A percentile compares a stretch with the other conserved stretches of the same genome.
Conservation (phyloP, 139 green algal genomes). For the Astrephomene gubernaculifera region DNA sequence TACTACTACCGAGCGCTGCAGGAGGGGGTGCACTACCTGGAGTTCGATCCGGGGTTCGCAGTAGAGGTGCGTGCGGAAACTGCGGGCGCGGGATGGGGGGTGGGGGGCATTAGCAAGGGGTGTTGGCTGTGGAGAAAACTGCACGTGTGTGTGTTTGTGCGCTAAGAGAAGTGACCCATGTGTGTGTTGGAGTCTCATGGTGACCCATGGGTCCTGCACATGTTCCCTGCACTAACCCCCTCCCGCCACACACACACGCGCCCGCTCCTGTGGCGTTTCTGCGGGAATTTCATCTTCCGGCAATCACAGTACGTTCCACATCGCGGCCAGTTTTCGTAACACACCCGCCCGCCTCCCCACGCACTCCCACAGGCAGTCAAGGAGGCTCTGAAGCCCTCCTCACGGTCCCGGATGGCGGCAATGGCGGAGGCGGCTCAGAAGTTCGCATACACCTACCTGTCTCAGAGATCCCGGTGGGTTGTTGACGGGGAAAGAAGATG, state of each 20-base stretch:
- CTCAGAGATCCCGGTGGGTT: constrained; percentile 5
- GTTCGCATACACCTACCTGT: constrained; percentile 37
- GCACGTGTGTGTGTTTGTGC: too few relatives aligned
- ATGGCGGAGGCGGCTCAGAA: constrained; percentile 8
- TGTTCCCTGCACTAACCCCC: neutral
- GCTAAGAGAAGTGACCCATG: neutral
- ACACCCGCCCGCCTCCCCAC: neutral
- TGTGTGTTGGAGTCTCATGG: neutral
- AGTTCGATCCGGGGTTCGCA: constrained; percentile 22
- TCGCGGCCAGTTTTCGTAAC: too few relatives aligned
- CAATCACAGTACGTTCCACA: too few relatives aligned
- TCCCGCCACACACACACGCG: neutral
- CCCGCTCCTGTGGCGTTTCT: neutral
- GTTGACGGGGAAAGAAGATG: neutral
- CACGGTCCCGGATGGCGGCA: neutral
- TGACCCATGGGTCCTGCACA: neutral
- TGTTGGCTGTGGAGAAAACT: too few relatives aligned
- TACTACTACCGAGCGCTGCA: constrained; percentile 22
- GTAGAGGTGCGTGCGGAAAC: constrained; percentile 2
- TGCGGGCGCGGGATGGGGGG: neutral
- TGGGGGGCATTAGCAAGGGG: neutral
- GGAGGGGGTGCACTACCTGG: constrained; percentile 7
- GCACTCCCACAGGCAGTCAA: constrained; percentile 1
- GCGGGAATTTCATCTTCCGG: too few relatives aligned
- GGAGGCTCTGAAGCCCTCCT: neutral